Base-by-base conservation (phyloP, 2,329 filamentous ascomycete species). In the Hypoxylon sp. region DNA sequence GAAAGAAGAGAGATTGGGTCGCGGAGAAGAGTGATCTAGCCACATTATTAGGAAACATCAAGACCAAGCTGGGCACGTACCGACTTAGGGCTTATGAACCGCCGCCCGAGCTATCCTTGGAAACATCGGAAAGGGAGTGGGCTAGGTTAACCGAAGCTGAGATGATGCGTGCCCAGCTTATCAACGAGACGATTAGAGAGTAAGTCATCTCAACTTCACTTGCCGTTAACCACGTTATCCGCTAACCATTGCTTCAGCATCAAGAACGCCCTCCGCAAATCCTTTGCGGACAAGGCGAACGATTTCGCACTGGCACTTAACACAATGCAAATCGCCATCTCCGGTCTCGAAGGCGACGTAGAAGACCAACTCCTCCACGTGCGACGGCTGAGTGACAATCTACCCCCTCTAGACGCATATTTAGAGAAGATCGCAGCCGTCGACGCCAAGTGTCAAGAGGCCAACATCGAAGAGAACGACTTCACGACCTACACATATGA, bases 401-500 rank as follows among this genome's bases (percentile, higher is more conserved):
- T 99, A 11, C 88, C 93, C 8, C 95, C 95, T 2, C 86, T 99
- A n/a, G 94, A 98, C 75, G 89, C 92, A 67, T 99, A 97, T 78
- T 87, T 99, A 44, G 90, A 93, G 70, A 92, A 94, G 70, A 98
- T 99, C 77, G 92, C 90, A 13, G 89, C 89, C 10, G 87, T 98
- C 52, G 94, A 98, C 77, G 89, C 90, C 70, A 94, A 97, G 81
- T 99, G 96, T 79, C 88, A 91, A 67, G 95, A 98, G 83, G 96
- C 96, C 69, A 98, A 99, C 79, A 98, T 99, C 71, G 96, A 99
- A 81, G 96, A 99, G 77, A 99, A 99, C 80, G 96, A 99, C 83
- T 98, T 96, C 80, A 99, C 96, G n/a, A 98, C 95, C 8, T 98
- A 98, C 82, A 97, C 95, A 9, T 96, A 98, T 79, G 96, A 99